Percentiles rank a stretch among this genome's conserved stretches.
These are phyloP conservation scores for Fusarium burgessii DNA, from an alignment of 2,329 filamentous ascomycete species.

Conservation along the genomic window DNA sequence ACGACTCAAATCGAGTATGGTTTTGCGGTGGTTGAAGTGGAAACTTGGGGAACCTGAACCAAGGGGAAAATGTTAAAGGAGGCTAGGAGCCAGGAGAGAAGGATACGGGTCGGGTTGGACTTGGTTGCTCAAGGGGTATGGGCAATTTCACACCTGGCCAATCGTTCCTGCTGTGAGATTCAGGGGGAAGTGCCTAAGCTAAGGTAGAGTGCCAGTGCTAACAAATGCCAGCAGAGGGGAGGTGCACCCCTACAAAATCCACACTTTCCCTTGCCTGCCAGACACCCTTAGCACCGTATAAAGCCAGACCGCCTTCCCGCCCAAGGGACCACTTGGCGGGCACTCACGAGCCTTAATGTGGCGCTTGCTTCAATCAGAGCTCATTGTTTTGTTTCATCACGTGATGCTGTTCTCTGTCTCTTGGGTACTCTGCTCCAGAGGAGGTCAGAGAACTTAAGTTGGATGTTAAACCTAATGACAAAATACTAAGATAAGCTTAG, in stretches of 20 bases:
- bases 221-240: conserved; percentile 19
- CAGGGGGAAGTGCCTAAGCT: conserved; percentile 46
- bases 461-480: neutral
- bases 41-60: conserved; percentile 44
- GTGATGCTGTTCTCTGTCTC: conserved; percentile 2
- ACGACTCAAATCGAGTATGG: conserved; percentile 41
- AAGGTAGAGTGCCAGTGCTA: conserved; percentile 30
- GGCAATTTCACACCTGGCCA: conserved; percentile 51
- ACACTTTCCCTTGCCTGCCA: conserved; percentile 16
- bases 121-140: conserved; percentile 45
- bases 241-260: conserved; percentile 35
- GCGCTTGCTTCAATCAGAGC: conserved; percentile 32
- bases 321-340: conserved; percentile 37
- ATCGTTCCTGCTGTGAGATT: conserved; percentile 48
- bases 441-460: neutral
- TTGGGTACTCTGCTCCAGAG: neutral
- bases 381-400: conserved; percentile 34
- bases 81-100: conserved; percentile 46
- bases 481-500: neutral
- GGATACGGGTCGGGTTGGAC: conserved; percentile 43
- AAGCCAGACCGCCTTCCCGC: conserved; percentile 47
- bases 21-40: conserved; percentile 48
- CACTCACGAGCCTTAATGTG: conserved; percentile 32
- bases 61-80: conserved; percentile 52
- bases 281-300: conserved; percentile 22